These are phyloP conservation scores for Plasmodium reichenowi DNA, from an alignment of 169 alveolate species.

Conservation along the genomic window DNA sequence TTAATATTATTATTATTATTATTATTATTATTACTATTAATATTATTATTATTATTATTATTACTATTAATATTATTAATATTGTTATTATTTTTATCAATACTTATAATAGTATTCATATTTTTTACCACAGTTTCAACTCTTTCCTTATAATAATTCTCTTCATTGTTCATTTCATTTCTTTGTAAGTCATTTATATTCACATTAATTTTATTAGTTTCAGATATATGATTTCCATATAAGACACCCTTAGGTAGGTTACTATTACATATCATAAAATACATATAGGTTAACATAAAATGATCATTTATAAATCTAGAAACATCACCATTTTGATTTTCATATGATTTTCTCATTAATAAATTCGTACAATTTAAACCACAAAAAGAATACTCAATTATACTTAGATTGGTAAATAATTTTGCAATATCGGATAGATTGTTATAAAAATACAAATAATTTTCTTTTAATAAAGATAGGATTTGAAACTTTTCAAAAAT, in stretches of 20 bases:
- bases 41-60: too few species aligned
- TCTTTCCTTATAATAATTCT: background rate
- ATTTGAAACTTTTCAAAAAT: slow-evolving; percentile 57
- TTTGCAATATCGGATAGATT: slow-evolving; percentile 44
- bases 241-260: background rate
- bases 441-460: slow-evolving; percentile 51
- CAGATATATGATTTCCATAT: slow-evolving; percentile 3
- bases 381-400: slow-evolving; percentile 59
- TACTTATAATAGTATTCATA: too few species aligned
- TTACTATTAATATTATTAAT: too few species aligned
- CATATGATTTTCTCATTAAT: slow-evolving; percentile 51
- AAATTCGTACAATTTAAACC: slow-evolving; percentile 60
- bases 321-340: slow-evolving; percentile 28
- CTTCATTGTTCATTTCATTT: background rate
- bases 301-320: slow-evolving; percentile 62
- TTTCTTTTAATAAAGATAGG: slow-evolving; percentile 62
- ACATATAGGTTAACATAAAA: slow-evolving; percentile 67
- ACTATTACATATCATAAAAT: slow-evolving; percentile 53
- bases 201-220: background rate
- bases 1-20: too few species aligned
- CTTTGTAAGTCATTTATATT: background rate
- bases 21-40: too few species aligned
- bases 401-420: slow-evolving; percentile 52
- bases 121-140: background rate
- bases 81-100: too few species aligned